These are phyloP conservation scores for Nigrospora sphaerica DNA, from an alignment of 2,329 filamentous ascomycete genomes.

Conservation along the genomic window DNA sequence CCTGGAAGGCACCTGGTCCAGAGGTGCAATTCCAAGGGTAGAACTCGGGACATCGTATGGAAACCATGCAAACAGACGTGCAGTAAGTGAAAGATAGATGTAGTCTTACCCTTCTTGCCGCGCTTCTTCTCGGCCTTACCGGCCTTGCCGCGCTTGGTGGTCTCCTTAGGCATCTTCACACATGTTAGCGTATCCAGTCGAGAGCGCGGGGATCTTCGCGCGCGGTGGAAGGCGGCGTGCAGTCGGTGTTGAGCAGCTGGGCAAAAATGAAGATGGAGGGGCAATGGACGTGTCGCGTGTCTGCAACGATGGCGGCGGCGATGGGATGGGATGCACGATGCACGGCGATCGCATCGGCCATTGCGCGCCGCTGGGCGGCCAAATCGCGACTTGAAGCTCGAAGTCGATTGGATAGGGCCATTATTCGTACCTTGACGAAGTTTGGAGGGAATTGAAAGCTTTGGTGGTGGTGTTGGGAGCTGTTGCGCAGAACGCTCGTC, in stretches of 20 bases:
- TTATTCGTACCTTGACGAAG: constrained; percentile 28
- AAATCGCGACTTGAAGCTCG: constrained; percentile 27
- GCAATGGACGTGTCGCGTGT: background rate
- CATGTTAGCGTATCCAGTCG: constrained; percentile 16
- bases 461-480: constrained; percentile 25
- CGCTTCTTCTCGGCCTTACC: constrained; percentile 49
- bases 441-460: constrained; percentile 10
- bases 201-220: background rate
- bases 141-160: constrained; percentile 42
- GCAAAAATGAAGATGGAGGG: constrained; percentile 4
- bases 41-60: no score
- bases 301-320: constrained; percentile 4
- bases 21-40: no score
- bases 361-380: constrained; percentile 24
- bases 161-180: constrained; percentile 52
- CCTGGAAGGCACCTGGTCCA: background rate
- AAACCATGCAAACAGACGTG: no score
- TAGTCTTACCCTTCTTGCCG: constrained; percentile 51
- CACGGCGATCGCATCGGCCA: constrained; percentile 28
- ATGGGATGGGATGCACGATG: constrained; percentile 11
- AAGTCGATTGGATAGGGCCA: constrained; percentile 15
- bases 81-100: background rate
- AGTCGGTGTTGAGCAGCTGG: background rate
- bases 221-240: background rate
- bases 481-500: constrained; percentile 18